phyloP scores from a whole-genome alignment of 176 grass and related monocot genomes.

The Guadua angustifolia region DNA sequence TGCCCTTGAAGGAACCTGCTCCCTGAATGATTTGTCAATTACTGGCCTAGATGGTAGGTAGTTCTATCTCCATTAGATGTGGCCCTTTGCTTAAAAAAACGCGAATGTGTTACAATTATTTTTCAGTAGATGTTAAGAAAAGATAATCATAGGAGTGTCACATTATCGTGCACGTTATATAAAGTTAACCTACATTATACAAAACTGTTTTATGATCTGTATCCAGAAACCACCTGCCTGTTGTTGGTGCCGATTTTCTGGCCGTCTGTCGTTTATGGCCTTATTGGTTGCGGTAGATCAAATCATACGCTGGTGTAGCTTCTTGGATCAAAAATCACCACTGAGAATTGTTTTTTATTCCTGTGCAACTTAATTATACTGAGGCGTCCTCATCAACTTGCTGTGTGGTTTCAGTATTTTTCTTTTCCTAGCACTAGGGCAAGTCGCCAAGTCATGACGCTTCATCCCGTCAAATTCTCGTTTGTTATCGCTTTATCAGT shows the following conservation, averaged over 20 bases:
- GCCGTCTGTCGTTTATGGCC: background rate
- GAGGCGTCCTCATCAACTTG: background rate
- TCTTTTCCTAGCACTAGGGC: background rate
- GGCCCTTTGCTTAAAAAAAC: background rate
- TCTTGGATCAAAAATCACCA: background rate
- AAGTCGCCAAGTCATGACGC: background rate
- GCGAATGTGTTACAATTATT: background rate
- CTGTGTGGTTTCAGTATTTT: background rate
- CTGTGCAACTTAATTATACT: background rate
- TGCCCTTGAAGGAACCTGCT: conserved; percentile 16
- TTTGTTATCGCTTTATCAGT: background rate
- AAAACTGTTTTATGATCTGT: background rate
- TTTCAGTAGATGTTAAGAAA: background rate
- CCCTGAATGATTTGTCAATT: conserved; percentile 51
- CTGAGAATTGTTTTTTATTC: background rate
- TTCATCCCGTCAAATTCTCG: background rate
- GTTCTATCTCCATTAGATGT: background rate
- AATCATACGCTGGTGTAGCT: background rate
- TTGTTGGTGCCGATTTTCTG: background rate
- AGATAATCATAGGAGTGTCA: background rate
- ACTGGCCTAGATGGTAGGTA: conserved; percentile 44
- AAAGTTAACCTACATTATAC: background rate
- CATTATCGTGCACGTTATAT: background rate
- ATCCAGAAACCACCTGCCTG: background rate
- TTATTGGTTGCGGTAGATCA: background rate